A percentile compares a stretch with the other conserved stretches of the same genome.
Conservation (phyloP, 345 rosid genomes). For the Eucalyptus polyanthemos region DNA sequence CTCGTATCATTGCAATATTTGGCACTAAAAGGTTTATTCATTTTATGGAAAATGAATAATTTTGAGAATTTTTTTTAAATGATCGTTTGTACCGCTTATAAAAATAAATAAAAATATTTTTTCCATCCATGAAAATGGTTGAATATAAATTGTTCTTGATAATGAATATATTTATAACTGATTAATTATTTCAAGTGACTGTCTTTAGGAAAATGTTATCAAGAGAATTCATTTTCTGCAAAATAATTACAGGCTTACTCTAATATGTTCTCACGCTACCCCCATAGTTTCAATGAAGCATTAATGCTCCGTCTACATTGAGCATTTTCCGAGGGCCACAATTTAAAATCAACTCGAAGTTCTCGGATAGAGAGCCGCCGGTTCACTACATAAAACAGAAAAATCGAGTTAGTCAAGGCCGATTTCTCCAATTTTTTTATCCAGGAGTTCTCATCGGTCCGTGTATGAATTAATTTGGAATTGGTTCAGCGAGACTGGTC, state of each 20-base stretch:
- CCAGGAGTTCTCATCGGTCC: background rate
- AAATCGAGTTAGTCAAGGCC: background rate
- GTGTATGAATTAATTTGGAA: background rate
- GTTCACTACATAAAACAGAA: background rate
- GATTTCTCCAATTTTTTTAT: background rate
- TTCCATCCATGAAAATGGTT: background rate
- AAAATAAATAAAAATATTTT: background rate
- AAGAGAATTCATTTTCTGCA: rapidly evolving
- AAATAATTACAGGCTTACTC: background rate
- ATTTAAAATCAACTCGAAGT: background rate
- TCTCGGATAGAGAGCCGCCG: background rate
- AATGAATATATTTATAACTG: background rate
- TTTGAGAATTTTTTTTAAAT: background rate
- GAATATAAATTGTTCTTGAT: background rate
- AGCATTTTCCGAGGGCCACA: background rate
- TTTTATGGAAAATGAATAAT: background rate
- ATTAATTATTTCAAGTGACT: background rate
- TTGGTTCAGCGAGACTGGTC: background rate
- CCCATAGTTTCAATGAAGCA: background rate
- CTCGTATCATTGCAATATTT: background rate
- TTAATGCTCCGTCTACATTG: background rate
- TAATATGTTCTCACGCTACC: background rate
- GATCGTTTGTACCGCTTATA: rapidly evolving
- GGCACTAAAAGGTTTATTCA: background rate
- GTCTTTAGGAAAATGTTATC: background rate